phyloP scores from a whole-genome alignment of 176 grass and related monocot genomes.

The Carex myosuroides region DNA sequence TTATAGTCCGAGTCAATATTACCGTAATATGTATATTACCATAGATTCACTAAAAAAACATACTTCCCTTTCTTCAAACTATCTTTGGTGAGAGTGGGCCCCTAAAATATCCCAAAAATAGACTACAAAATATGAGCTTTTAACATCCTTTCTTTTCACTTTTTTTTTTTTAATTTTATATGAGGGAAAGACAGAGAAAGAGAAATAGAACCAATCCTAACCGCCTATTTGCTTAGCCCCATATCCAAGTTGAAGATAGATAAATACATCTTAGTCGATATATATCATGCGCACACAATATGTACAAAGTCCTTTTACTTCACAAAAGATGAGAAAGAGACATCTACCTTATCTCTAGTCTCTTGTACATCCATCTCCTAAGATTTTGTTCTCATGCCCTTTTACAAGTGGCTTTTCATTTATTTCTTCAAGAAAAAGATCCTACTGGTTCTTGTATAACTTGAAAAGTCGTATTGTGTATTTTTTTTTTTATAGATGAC shows the following conservation, averaged over 20 bases:
- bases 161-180: neutral
- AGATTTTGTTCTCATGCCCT: neutral
- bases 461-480: neutral
- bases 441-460: neutral
- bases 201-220: neutral
- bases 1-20: too few species aligned
- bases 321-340: slow-evolving; percentile 8
- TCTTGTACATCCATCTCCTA: neutral
- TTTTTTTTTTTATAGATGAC: too few species aligned
- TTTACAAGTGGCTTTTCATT: neutral
- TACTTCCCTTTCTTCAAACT: neutral
- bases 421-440: neutral
- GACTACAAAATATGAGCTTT: neutral
- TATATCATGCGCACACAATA: neutral
- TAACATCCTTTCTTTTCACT: neutral
- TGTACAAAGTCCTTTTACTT: neutral
- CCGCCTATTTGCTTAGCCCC: neutral
- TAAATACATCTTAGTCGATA: slow-evolving; percentile 5
- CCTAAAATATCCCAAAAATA: neutral
- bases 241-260: neutral
- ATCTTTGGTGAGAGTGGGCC: neutral
- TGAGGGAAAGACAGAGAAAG: neutral
- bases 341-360: neutral
- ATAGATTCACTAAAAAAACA: neutral
- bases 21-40: too few species aligned